A percentile compares a stretch with the other conserved stretches of the same genome.
Evolutionary conservation across 257 asterid species (phyloP).

Genomic region (Solanum sitiens): DNA sequence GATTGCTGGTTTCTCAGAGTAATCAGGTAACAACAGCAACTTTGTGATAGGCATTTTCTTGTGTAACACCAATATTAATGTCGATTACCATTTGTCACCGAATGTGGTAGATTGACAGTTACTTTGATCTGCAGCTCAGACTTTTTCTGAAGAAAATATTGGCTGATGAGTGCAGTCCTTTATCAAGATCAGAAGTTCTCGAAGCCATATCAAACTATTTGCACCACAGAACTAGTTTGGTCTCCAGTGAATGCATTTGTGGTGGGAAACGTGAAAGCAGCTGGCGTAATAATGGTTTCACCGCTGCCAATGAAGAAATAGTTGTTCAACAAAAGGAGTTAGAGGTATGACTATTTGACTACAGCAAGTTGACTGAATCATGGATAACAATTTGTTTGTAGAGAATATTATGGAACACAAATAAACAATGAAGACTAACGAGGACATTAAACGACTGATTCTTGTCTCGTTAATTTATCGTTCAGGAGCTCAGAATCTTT

Average conservation of each 20-base stretch:
- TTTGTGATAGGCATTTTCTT: not conserved
- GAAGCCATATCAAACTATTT: constrained; percentile 60
- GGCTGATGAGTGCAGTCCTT: constrained; percentile 31
- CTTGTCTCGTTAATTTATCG: not conserved
- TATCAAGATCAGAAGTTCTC: constrained; percentile 43
- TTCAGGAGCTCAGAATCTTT: constrained; percentile 62
- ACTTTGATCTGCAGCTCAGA: constrained; percentile 49
- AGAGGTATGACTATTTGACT: constrained; percentile 30
- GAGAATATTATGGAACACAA: not conserved
- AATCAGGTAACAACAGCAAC: constrained; percentile 43
- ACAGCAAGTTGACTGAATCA: not conserved
- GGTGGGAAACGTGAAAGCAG: constrained; percentile 33
- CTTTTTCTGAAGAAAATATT: constrained; percentile 51
- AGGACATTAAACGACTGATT: not conserved
- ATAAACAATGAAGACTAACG: not conserved
- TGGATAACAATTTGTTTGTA: not conserved
- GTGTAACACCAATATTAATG: not conserved
- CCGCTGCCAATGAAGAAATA: constrained; percentile 26
- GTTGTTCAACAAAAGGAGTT: constrained; percentile 58
- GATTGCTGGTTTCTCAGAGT: constrained; percentile 55
- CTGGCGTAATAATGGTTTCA: constrained; percentile 10
- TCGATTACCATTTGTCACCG: not conserved
- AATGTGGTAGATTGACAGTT: not conserved
- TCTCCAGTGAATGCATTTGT: constrained; percentile 63
- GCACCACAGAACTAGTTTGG: constrained; percentile 44